Base-by-base conservation (phyloP, 164 flowering plant genomes). In the Macadamia integrifolia region DNA sequence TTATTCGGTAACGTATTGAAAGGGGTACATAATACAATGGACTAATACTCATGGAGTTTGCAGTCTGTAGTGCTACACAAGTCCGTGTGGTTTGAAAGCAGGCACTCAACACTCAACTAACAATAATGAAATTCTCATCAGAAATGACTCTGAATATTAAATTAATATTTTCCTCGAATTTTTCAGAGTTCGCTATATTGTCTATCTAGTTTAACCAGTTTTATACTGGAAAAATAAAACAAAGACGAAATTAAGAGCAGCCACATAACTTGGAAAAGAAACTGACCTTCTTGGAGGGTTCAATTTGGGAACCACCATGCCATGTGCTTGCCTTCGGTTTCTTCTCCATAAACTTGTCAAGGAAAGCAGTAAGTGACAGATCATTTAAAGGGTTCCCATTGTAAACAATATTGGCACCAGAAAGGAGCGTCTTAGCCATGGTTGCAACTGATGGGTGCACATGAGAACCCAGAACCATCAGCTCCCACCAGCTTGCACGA, bases 321-420 rank as follows among this genome's bases (percentile, higher is more conserved):
- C 99, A 92, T 69, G 83, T 71, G 58, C 77, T 83, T 62, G 78
- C 66, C 81, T 89, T 95, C 2, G 98, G 91, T 84, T 95, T 95
- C 84, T 95, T 91, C 76, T 92, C 99, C 98, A 92, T 92, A 75
- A 95, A 89, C 83, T 95, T 92, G 81, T 92, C 97, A 69, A 95
- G 83, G 70, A 95, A 95, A 61, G 99, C 87, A 69, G 83, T 61
- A 48, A 95, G 91, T 30, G 97, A 82, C 9, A 95, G 77, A 69
- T 95, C 99, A 65, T 76, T 86, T 46, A 95, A 76, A 31, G 99
- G 99, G 72, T 95, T 90, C 18, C 98, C 99, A 71, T 88, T 85
- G 80, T 95, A 95, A 43, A 91, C 86, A 58, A 95, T 91, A 66
- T 85, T 83, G 59, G 88, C 87, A 58, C 98, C 99, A 44, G 93